A percentile compares a stretch with the other conserved stretches of the same genome.
Conservation (phyloP, 2,329 filamentous ascomycete genomes). For the Ceratocystis variospora region DNA sequence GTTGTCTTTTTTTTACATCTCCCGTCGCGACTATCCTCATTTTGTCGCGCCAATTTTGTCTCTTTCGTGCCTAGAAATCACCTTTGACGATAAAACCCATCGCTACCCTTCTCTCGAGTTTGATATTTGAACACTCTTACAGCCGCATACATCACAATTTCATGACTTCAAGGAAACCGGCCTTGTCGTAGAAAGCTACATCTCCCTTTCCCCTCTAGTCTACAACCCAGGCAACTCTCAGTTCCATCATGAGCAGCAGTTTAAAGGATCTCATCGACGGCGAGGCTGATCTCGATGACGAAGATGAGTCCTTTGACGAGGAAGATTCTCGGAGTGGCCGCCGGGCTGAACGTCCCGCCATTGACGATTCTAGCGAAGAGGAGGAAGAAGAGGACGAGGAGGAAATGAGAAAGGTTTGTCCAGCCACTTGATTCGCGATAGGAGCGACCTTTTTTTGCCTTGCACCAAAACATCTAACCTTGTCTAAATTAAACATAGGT, state of each 20-base stretch:
- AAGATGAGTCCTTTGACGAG: conserved; percentile 70
- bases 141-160: neutral
- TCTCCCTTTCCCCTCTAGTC: neutral
- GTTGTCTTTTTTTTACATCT: neutral
- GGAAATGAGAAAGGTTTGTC: conserved; percentile 57
- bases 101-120: neutral
- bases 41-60: neutral
- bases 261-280: conserved; percentile 70
- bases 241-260: conserved; percentile 39
- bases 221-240: neutral
- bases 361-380: conserved; percentile 74
- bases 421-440: conserved; percentile 18
- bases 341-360: neutral
- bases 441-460: neutral
- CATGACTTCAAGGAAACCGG: neutral
- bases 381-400: conserved; percentile 87
- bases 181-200: neutral
- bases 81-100: no score
- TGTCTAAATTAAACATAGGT: conserved; percentile 39
- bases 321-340: conserved; percentile 35
- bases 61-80: neutral
- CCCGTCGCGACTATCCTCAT: neutral
- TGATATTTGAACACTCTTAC: neutral
- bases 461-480: conserved; percentile 7
- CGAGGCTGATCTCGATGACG: conserved; percentile 76